Base-by-base conservation (phyloP, 305 asterid genomes). In the Solanum hybrid region DNA sequence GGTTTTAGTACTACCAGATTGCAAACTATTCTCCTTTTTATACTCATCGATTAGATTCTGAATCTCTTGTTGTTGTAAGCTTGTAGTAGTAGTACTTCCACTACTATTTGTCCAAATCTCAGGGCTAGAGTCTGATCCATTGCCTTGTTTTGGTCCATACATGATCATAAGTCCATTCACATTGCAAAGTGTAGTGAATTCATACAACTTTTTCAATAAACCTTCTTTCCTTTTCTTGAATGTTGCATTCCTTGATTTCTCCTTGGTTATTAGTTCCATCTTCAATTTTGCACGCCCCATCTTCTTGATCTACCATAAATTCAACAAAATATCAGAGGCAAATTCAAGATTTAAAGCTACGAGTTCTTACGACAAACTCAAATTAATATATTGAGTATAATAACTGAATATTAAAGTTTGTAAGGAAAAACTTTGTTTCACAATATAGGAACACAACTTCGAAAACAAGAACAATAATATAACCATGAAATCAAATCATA, bases 221-320 rank as follows among this genome's bases (percentile, higher is more conserved):
- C 96, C 96, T 10, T 92, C 94, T 60, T 92, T 94, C 37, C 96
- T 92, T 40, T 94, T 95, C 95, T 92, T 93, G 96, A 91, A 96
- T 1, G 98, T 92, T 10, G 86, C 15, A 75, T 78, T 87, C 76
- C 97, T 82, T 2, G 93, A 56, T 82, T 93, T 94, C 79, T 94
- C 96, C 26, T 93, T 93, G 22, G 34, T 76, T 3, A 93, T 95
- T 7, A 93, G 85, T 36, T 95, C 94, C 97, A 95, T 93, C 78
- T 92, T 94, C 89, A 95, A 13, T 86, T 94, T 96, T 17, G 96
- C 96, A 4, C 96, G 91, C 6, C 97, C 97, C 98, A 95, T 95
- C 69, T 88, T 27, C 5, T 89, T 71, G 31, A 36, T 86, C 36
- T 35, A 64, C 1, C 4, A 80, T 7, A 42, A 71, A 42, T 42